Percentiles rank a stretch among this genome's conserved stretches.
Conservation (phyloP, 2,329 filamentous ascomycete species). For the Pyrenochaeta sp. region DNA sequence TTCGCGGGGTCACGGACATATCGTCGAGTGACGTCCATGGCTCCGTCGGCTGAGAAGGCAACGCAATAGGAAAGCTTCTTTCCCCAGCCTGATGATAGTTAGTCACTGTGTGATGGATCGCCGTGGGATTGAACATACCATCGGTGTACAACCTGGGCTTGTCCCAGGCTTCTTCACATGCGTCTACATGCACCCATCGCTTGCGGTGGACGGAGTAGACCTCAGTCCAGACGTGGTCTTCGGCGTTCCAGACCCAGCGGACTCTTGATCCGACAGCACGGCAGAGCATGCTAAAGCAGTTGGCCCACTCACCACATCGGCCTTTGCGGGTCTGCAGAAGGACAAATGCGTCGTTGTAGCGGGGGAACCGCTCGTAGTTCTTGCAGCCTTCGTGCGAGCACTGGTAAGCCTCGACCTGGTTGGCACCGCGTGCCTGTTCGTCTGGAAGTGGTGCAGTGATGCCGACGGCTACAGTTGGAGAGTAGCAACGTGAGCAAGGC, state of each 20-base stretch:
- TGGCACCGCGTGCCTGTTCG: conserved; percentile 86
- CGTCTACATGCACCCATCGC: conserved; percentile 96
- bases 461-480: conserved; percentile 82
- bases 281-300: conserved; percentile 98
- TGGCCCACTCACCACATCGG: conserved; percentile 93
- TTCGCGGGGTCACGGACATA: conserved; percentile 74
- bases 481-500: conserved; percentile 79
- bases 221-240: conserved; percentile 98
- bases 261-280: conserved; percentile 89
- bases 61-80: conserved; percentile 98
- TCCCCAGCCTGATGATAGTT: conserved; percentile 71
- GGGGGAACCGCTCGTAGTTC: conserved; percentile 85
- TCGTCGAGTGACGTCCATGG: conserved; percentile 71
- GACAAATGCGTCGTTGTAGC: conserved; percentile 95
- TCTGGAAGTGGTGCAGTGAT: conserved; percentile 86
- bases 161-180: conserved; percentile 94
- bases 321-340: conserved; percentile 85
- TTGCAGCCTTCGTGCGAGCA: conserved; percentile 80
- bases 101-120: conserved; percentile 8
- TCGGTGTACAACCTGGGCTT: conserved; percentile 91
- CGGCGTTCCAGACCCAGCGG: conserved; percentile 97
- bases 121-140: conserved; percentile 58
- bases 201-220: conserved; percentile 93
- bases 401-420: conserved; percentile 86
- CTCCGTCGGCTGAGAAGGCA: conserved; percentile 90